phyloP scores from a whole-genome alignment of 768 basidiomycete species.

The Auriculariales sp. region DNA sequence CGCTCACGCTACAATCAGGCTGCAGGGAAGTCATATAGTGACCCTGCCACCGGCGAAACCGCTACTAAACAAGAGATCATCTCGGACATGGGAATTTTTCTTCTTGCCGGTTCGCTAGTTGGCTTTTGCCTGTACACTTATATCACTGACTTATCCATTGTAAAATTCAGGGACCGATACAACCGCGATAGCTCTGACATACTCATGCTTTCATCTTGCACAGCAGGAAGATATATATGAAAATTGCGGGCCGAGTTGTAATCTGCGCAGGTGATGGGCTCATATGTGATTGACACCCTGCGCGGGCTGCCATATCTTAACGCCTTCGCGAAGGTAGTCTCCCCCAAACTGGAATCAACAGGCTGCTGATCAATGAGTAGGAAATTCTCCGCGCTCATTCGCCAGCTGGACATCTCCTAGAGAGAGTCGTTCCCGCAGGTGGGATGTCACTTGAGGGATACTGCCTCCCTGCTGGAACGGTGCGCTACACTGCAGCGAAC shows the following conservation, averaged over 20 bases:
- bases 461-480: conserved; percentile 64
- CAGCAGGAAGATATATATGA: too few species aligned
- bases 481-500: too few species aligned
- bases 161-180: conserved; percentile 59
- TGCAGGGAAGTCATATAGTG: background rate
- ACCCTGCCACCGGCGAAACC: background rate
- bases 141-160: too few species aligned
- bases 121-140: background rate
- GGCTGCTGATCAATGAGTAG: background rate
- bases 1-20: too few species aligned
- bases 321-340: conserved; percentile 41
- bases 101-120: background rate
- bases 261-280: conserved; percentile 32
- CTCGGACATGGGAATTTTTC: background rate
- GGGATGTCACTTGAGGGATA: conserved; percentile 69
- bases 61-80: background rate
- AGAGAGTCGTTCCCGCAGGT: conserved; percentile 61
- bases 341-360: conserved; percentile 3
- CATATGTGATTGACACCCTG: conserved; percentile 49
- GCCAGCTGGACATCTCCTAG: conserved; percentile 55
- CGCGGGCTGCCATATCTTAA: conserved; percentile 34
- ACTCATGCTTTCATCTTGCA: conserved; percentile 70
- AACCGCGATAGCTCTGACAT: conserved; percentile 56
- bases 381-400: conserved; percentile 59
- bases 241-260: conserved; percentile 53